Percentiles rank a stretch among this genome's conserved stretches.
Evolutionary conservation across 164 flowering plant genomes (phyloP).

Genomic region (Annona squamosa): DNA sequence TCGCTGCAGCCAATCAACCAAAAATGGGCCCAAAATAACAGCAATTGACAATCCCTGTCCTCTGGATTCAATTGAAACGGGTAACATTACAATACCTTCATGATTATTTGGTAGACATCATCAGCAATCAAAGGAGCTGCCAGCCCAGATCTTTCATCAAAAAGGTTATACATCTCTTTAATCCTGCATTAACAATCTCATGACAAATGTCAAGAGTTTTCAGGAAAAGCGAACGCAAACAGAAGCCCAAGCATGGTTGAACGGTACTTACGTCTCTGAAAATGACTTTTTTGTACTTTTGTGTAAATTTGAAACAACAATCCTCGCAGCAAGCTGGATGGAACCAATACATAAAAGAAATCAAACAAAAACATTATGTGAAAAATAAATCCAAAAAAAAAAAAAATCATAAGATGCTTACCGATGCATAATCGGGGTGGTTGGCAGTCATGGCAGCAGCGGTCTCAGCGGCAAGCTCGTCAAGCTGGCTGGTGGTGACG

Average conservation of each 20-base stretch:
- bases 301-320: constrained; percentile 92
- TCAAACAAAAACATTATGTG: not conserved
- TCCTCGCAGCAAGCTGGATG: constrained; percentile 88
- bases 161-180: constrained; percentile 70
- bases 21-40: not conserved
- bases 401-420: constrained; percentile 17
- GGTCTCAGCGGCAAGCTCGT: constrained; percentile 97
- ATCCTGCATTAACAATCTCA: constrained; percentile 39
- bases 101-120: constrained; percentile 92
- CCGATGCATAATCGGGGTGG: constrained; percentile 97
- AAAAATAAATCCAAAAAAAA: not conserved
- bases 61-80: not conserved
- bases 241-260: too few species aligned
- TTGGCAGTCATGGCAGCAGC: constrained; percentile 97
- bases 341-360: not conserved
- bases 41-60: not conserved
- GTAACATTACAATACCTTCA: constrained; percentile 46
- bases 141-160: constrained; percentile 66
- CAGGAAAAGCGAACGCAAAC: not conserved
- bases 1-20: too few species aligned
- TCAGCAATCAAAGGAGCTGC: constrained; percentile 85
- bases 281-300: constrained; percentile 91
- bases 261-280: constrained; percentile 78
- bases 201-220: not conserved
- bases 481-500: constrained; percentile 94